These are phyloP conservation scores for Crataegus laevigata DNA, from an alignment of 306 rosid genomes.

Conservation along the genomic window DNA sequence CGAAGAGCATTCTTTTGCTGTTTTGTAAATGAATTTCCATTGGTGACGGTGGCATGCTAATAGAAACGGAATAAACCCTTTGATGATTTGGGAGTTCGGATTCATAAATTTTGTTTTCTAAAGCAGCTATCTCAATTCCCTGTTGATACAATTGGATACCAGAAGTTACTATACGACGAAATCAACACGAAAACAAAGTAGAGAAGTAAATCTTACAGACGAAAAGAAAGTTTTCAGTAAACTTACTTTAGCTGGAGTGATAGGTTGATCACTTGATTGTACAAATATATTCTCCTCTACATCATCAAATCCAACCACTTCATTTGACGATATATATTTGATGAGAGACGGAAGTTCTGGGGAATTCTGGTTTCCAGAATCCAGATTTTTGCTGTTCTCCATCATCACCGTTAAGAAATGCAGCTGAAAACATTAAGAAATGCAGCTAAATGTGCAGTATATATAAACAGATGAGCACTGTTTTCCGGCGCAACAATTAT, in stretches of 20 bases:
- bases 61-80: conserved; percentile 44
- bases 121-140: conserved; percentile 31
- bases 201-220: background rate
- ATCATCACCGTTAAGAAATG: conserved; percentile 3
- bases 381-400: conserved; percentile 27
- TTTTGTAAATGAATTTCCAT: conserved; percentile 21
- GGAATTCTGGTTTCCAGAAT: conserved; percentile 9
- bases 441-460: no score
- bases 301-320: conserved; percentile 51
- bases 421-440: background rate
- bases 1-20: conserved; percentile 27
- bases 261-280: conserved; percentile 15
- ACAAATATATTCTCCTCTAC: conserved; percentile 5
- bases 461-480: background rate
- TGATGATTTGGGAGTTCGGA: conserved; percentile 33
- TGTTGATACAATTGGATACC: conserved; percentile 10
- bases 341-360: conserved; percentile 55
- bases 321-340: conserved; percentile 40
- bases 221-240: no score
- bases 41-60: conserved; percentile 72
- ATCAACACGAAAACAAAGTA: background rate
- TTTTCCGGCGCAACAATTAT: background rate
- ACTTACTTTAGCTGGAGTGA: conserved; percentile 33
- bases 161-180: no score
- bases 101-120: conserved; percentile 23